Conservation (phyloP, 257 asterid genomes). For the Primulina huaijiensis region DNA sequence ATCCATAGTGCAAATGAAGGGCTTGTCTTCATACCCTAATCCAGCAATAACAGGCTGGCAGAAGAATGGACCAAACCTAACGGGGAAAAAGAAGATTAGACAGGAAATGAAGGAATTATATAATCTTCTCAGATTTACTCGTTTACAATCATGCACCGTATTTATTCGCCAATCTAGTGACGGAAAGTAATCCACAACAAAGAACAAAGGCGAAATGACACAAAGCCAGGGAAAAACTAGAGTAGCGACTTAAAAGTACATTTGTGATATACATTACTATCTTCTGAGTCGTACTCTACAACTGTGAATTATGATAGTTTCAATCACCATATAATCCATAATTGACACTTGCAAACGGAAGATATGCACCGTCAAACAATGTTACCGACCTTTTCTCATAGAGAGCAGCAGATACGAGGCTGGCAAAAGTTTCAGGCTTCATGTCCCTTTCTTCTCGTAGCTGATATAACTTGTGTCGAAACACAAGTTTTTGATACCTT, state of each 20-base stretch:
- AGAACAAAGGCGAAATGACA: constrained; percentile 3
- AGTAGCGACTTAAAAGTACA: neutral
- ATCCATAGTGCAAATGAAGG: constrained; percentile 98
- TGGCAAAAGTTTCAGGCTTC: constrained; percentile 98
- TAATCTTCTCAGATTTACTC: constrained; percentile 12
- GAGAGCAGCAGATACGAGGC: constrained; percentile 87
- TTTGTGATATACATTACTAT: neutral
- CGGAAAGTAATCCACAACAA: neutral
- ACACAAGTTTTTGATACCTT: constrained; percentile 80
- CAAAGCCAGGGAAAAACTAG: neutral
- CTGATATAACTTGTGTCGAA: constrained; percentile 88
- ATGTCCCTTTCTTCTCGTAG: constrained; percentile 94
- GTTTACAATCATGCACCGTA: neutral
- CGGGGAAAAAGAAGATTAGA: neutral
- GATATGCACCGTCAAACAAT: constrained; percentile 4
- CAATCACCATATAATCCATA: constrained; percentile 11
- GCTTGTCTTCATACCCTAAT: constrained; percentile 81
- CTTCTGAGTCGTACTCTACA: neutral
- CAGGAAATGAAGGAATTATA: neutral
- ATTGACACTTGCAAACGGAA: neutral
- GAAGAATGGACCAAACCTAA: constrained; percentile 95
- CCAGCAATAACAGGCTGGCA: constrained; percentile 99
- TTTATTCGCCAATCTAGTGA: neutral
- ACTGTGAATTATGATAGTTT: constrained; percentile 8
- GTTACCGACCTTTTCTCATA: constrained; percentile 78